Evolutionary conservation across 2,329 filamentous ascomycete species (phyloP).

Genomic region (Colletotrichum liriopes): DNA sequence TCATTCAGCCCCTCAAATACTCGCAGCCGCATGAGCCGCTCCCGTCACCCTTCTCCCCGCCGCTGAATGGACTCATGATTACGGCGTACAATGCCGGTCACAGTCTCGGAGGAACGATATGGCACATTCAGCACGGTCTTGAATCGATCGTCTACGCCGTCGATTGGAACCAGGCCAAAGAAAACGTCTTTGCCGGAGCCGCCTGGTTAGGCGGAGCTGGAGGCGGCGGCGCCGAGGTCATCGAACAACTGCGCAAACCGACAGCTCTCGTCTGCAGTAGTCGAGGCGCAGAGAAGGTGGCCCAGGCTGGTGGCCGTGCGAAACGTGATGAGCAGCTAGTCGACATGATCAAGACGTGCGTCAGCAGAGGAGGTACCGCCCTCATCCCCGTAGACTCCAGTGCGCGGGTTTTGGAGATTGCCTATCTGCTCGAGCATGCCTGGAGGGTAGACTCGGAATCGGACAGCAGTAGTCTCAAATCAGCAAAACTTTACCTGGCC

Average conservation of each 20-base stretch:
- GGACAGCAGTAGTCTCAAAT: slow-evolving; percentile 66
- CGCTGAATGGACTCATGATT: slow-evolving; percentile 91
- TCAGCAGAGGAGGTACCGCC: slow-evolving; percentile 88
- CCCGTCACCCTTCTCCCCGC: slow-evolving; percentile 88
- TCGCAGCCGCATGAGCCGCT: slow-evolving; percentile 95
- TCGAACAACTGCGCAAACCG: slow-evolving; percentile 92
- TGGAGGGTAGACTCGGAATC: slow-evolving; percentile 80
- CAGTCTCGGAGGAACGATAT: slow-evolving; percentile 96
- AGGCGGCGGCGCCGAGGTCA: slow-evolving; percentile 87
- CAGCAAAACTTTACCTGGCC: slow-evolving; percentile 82
- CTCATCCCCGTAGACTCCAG: slow-evolving; percentile 96
- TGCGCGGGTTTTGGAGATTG: slow-evolving; percentile 91
- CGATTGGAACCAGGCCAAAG: slow-evolving; percentile 98
- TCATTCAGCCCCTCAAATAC: slow-evolving; percentile 95
- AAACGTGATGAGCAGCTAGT: slow-evolving; percentile 90
- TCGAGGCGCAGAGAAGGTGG: slow-evolving; percentile 80
- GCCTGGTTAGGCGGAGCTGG: slow-evolving; percentile 91
- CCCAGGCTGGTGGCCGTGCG: slow-evolving; percentile 80
- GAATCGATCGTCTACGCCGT: slow-evolving; percentile 98
- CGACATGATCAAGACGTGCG: slow-evolving; percentile 84
- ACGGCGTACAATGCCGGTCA: slow-evolving; percentile 98
- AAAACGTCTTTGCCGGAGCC: slow-evolving; percentile 94
- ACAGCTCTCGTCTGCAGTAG: slow-evolving; percentile 95
- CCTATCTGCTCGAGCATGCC: slow-evolving; percentile 92
- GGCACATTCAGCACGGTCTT: slow-evolving; percentile 97